Evolutionary conservation across 202 grass and related monocot species (phyloP).

Genomic region (Zoysia matrella): DNA sequence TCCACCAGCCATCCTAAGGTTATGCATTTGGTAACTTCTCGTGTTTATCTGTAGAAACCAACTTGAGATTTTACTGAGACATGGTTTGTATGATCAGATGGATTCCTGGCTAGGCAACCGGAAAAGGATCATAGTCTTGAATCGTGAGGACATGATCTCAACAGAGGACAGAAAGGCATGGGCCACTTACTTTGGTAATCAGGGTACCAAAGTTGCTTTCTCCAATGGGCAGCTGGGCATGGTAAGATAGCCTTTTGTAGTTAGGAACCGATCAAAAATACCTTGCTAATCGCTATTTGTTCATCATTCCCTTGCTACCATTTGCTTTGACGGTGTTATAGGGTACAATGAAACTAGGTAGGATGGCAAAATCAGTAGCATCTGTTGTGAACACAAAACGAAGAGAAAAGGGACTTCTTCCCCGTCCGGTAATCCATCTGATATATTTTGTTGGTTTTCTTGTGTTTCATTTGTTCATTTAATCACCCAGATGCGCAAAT

Average conservation of each 20-base stretch:
- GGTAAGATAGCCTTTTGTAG: constrained; percentile 55
- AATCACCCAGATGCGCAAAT: constrained; percentile 10
- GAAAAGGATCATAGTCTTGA: constrained; percentile 92
- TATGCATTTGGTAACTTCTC: constrained; percentile 32
- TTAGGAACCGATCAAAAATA: constrained; percentile 8
- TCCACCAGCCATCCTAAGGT: constrained; percentile 95
- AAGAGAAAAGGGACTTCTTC: constrained; percentile 93
- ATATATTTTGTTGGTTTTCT: constrained; percentile 35
- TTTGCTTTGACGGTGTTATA: constrained; percentile 46
- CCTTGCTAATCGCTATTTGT: constrained; percentile 13
- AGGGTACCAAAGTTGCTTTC: constrained; percentile 80
- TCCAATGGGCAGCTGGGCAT: constrained; percentile 94
- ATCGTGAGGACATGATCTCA: constrained; percentile 96
- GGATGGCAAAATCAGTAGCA: constrained; percentile 91
- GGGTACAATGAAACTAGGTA: constrained; percentile 93
- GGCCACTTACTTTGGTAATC: constrained; percentile 83
- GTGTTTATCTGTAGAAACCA: neutral
- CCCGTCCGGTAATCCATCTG: constrained; percentile 71
- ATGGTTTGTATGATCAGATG: constrained; percentile 62
- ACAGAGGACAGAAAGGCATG: constrained; percentile 84
- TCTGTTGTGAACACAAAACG: constrained; percentile 78
- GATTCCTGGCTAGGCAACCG: constrained; percentile 90
- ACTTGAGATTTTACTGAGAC: neutral
- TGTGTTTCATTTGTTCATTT: constrained; percentile 25
- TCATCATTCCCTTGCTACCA: constrained; percentile 8